Evolutionary conservation across 139 green algal species (phyloP), one percentile per base, ranked within the genome.

Genomic region (Chlamydomonas incerta): DNA sequence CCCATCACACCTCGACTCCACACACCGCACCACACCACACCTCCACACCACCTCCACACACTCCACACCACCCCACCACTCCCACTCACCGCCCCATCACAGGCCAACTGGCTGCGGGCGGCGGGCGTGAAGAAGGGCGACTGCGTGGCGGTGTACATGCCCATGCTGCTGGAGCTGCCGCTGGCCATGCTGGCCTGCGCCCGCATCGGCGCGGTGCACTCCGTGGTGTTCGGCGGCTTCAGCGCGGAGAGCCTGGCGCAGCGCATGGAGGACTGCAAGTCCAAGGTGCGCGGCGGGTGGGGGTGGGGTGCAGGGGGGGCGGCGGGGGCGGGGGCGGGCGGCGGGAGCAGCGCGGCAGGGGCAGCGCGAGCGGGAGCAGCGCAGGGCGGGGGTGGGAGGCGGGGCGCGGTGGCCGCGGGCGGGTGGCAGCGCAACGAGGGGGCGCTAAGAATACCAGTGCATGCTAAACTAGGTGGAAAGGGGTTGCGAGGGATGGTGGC

Each of bases 141-240:
- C 83, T 90, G 87, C 13, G 97, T 99, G 31, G 95, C 93, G 67
- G 95, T 99, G 81, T 99, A 99, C 94, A 95, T 99, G 92, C 97
- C 97, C 70, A 99, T 99, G 97, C 81, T 99, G 26, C 83, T 92
- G 26, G 95, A 99, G 92, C 93, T 99, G 67, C 97, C 96, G 29
- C 94, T 95, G 46, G 91, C 94, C 41, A 98, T 98, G 95, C 90
- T 99, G 69, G 97, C 97, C 28, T 99, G 97, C 87, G 96, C 96
- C 21, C 93, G 97, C 74, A 97, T 99, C 74, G 97, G 97, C 26
- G 97, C 96, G 10, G 94, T 99, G 74, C 97, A 99, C 90, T 96
- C 88, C 5, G 97, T 99, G 9, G 97, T 99, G 58, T 99, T 99
- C 88, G 97, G 88, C 9, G 97, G 97, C 57, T 99, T 99, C 90